Conservation (phyloP, 1,139 yeast species). For the Kodamaea arcana region DNA sequence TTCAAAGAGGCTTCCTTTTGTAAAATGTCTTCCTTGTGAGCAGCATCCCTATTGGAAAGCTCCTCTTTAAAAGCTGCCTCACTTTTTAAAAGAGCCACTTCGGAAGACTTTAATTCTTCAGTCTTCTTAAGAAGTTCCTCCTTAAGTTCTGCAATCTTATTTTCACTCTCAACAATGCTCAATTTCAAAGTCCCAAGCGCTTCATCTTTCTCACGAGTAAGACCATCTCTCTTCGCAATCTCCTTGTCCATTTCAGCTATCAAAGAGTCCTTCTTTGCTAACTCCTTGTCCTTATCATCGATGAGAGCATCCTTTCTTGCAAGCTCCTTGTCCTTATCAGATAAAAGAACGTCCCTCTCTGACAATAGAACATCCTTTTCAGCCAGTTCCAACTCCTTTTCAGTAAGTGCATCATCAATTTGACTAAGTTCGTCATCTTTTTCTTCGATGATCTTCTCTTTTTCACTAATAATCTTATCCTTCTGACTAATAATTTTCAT, state of each 20-base stretch:
- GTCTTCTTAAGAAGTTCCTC: not conserved
- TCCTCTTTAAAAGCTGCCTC: constrained; percentile 14
- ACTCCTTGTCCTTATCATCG: not conserved
- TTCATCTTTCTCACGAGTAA: no score
- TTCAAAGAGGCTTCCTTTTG: constrained; percentile 2
- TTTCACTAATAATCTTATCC: not conserved
- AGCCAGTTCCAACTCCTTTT: not conserved
- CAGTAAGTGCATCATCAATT: not conserved
- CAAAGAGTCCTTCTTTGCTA: not conserved
- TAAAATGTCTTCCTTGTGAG: constrained; percentile 1
- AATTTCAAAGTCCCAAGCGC: no score
- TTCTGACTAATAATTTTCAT: not conserved
- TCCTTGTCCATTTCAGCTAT: no score
- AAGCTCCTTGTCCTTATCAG: not conserved
- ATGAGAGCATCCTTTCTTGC: not conserved
- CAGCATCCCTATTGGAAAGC: not conserved
- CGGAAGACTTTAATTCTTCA: not conserved
- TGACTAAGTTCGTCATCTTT: not conserved
- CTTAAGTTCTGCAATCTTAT: no score
- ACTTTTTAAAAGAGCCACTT: constrained; percentile 2
- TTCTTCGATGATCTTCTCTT: constrained; percentile 1
- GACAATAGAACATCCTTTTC: not conserved
- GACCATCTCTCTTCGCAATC: no score
- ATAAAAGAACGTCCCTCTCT: not conserved
- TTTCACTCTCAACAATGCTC: no score